Percentiles rank a stretch among this genome's conserved stretches.
These are phyloP conservation scores for Metarhizium brunneum DNA, from an alignment of 2,329 filamentous ascomycete species.

Conservation along the genomic window DNA sequence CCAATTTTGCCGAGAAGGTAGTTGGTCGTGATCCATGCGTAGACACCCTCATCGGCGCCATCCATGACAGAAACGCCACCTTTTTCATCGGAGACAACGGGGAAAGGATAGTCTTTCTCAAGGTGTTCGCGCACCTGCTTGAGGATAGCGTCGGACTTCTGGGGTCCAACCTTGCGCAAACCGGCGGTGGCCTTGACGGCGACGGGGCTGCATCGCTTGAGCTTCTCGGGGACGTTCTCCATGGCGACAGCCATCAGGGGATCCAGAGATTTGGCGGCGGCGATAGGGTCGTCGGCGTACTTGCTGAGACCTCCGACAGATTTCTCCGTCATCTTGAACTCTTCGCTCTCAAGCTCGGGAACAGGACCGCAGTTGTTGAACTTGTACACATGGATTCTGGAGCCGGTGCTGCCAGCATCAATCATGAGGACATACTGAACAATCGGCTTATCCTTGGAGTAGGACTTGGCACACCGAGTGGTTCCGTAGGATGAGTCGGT, in stretches of 20 bases:
- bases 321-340: conserved; percentile 90
- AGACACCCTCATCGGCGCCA: conserved; percentile 92
- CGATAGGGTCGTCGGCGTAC: conserved; percentile 77
- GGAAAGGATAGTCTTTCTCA: conserved; percentile 88
- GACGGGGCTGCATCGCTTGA: conserved; percentile 85
- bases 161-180: conserved; percentile 72
- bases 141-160: conserved; percentile 76
- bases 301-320: conserved; percentile 76
- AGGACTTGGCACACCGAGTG: conserved; percentile 71
- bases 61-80: conserved; percentile 96
- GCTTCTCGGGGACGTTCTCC: conserved; percentile 72
- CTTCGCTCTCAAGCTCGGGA: conserved; percentile 87
- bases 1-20: conserved; percentile 98
- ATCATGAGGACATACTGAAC: conserved; percentile 99
- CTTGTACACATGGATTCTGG: conserved; percentile 95
- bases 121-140: conserved; percentile 74
- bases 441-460: conserved; percentile 81
- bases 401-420: conserved; percentile 94
- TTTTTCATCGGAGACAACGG: conserved; percentile 76
- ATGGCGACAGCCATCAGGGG: conserved; percentile 79
- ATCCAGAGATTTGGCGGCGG: conserved; percentile 83
- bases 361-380: conserved; percentile 98
- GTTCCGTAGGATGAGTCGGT: conserved; percentile 56
- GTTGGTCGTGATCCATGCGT: conserved; percentile 98
- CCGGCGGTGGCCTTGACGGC: conserved; percentile 98